Conservation (phyloP, 352 stramenopile species). For the Pythium vanterpoolii region DNA sequence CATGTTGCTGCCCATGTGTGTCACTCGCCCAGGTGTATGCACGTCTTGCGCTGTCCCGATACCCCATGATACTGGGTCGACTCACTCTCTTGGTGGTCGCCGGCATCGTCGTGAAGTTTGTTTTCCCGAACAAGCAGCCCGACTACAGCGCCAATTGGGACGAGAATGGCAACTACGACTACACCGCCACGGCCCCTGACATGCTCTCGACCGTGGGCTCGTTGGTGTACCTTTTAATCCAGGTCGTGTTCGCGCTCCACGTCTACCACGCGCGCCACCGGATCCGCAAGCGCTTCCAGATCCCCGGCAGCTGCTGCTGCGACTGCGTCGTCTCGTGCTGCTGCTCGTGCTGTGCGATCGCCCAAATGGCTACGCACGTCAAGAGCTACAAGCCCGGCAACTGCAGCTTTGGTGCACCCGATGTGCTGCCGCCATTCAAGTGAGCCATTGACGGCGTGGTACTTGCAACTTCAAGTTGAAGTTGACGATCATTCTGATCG, state of each 20-base stretch:
- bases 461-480: neutral
- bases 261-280: slow-evolving; percentile 4
- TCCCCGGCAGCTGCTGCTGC: slow-evolving; percentile 17
- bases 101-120: neutral
- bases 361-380: slow-evolving; percentile 32
- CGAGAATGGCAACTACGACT: slow-evolving; percentile 5
- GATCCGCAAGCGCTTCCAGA: slow-evolving; percentile 21
- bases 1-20: slow-evolving; percentile 32
- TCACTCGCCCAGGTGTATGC: slow-evolving; percentile 24
- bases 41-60: slow-evolving; percentile 18
- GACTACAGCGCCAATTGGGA: neutral
- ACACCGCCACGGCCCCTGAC: neutral
- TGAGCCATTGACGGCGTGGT: slow-evolving; percentile 4
- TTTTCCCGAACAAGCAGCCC: neutral
- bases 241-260: neutral
- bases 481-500: neutral
- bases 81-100: slow-evolving; percentile 6
- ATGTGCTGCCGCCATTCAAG: slow-evolving; percentile 25
- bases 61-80: slow-evolving; percentile 1
- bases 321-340: slow-evolving; percentile 18
- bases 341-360: slow-evolving; percentile 30
- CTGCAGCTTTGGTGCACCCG: slow-evolving; percentile 16
- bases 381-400: slow-evolving; percentile 26
- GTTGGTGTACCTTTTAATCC: neutral
- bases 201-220: neutral